Conservation (phyloP, 768 basidiomycete genomes). For the Podaxis mareebaensis region DNA sequence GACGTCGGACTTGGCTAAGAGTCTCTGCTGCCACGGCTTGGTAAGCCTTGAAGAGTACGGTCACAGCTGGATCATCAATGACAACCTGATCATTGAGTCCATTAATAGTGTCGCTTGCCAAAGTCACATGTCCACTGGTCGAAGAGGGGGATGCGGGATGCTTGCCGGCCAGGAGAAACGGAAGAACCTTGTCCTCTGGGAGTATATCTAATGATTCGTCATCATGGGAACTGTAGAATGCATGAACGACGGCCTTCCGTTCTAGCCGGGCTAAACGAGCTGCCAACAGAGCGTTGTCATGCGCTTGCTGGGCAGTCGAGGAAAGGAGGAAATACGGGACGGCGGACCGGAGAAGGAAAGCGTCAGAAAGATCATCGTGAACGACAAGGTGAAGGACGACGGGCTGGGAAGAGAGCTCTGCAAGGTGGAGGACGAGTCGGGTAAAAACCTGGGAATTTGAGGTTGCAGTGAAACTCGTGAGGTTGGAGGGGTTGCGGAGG, state of each 20-base stretch:
- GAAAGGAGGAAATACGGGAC: slow-evolving; percentile 85
- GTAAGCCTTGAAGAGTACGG: slow-evolving; percentile 55
- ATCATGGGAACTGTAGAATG: slow-evolving; percentile 56
- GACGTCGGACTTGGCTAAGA: slow-evolving; percentile 58
- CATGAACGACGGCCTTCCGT: slow-evolving; percentile 81
- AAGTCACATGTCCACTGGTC: slow-evolving; percentile 32
- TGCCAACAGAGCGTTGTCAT: slow-evolving; percentile 88
- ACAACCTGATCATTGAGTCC: slow-evolving; percentile 19
- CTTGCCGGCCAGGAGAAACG: slow-evolving; percentile 57
- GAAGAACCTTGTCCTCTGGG: slow-evolving; percentile 55
- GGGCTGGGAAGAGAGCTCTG: slow-evolving; percentile 63
- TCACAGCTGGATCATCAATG: slow-evolving; percentile 26
- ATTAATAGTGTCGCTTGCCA: slow-evolving; percentile 20
- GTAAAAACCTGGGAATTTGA: slow-evolving; percentile 54
- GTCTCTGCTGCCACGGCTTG: slow-evolving; percentile 70
- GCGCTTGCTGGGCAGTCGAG: slow-evolving; percentile 73
- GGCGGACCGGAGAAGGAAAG: slow-evolving; percentile 73
- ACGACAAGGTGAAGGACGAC: slow-evolving; percentile 74
- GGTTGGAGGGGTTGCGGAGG: slow-evolving; percentile 45
- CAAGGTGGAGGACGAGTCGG: slow-evolving; percentile 66
- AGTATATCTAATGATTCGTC: slow-evolving; percentile 49
- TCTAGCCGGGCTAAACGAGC: slow-evolving; percentile 73
- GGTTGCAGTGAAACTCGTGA: slow-evolving; percentile 62
- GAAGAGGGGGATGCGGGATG: slow-evolving; percentile 37
- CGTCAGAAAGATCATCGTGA: slow-evolving; percentile 67